Conservation (phyloP, 768 basidiomycete genomes). For the Lyophyllum shimeji region DNA sequence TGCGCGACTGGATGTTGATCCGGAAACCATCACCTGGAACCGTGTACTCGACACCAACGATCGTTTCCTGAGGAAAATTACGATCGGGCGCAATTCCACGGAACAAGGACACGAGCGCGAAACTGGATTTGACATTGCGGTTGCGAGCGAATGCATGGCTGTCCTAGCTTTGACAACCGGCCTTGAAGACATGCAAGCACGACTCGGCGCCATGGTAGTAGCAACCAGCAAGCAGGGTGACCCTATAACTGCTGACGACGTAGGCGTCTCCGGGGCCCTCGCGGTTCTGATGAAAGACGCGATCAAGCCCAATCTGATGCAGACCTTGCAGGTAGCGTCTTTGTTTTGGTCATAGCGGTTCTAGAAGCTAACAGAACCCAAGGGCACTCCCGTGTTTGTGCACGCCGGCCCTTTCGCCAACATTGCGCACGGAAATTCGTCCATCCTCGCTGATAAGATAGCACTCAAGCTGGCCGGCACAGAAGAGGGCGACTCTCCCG, state of each 20-base stretch:
- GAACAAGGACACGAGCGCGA: slow-evolving; percentile 88
- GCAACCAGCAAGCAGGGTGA: slow-evolving; percentile 90
- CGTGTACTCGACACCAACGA: slow-evolving; percentile 97
- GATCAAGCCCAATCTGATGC: slow-evolving; percentile 99
- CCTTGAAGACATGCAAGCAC: slow-evolving; percentile 87
- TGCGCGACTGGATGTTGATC: slow-evolving; percentile 89
- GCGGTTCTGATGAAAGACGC: slow-evolving; percentile 98
- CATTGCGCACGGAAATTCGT: slow-evolving; percentile 98
- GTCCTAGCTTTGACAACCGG: slow-evolving; percentile 90
- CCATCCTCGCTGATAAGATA: slow-evolving; percentile 95
- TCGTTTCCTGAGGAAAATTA: slow-evolving; percentile 92
- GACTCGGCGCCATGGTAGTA: slow-evolving; percentile 95
- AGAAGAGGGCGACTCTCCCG: slow-evolving; percentile 83
- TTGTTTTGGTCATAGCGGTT: too few relatives aligned
- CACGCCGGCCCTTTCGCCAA: slow-evolving; percentile 99
- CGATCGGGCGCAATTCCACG: slow-evolving; percentile 85
- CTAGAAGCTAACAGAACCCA: not conserved
- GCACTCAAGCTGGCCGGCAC: slow-evolving; percentile 96
- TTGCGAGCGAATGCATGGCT: slow-evolving; percentile 98
- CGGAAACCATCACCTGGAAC: slow-evolving; percentile 94
- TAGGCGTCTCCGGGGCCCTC: slow-evolving; percentile 92
- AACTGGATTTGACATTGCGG: slow-evolving; percentile 95
- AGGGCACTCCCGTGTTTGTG: slow-evolving; percentile 98
- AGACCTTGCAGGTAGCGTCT: slow-evolving; percentile 74
- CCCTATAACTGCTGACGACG: slow-evolving; percentile 93